These are phyloP conservation scores for Cruciata laevipes DNA, from an alignment of 257 asterid species.

Conservation along the genomic window DNA sequence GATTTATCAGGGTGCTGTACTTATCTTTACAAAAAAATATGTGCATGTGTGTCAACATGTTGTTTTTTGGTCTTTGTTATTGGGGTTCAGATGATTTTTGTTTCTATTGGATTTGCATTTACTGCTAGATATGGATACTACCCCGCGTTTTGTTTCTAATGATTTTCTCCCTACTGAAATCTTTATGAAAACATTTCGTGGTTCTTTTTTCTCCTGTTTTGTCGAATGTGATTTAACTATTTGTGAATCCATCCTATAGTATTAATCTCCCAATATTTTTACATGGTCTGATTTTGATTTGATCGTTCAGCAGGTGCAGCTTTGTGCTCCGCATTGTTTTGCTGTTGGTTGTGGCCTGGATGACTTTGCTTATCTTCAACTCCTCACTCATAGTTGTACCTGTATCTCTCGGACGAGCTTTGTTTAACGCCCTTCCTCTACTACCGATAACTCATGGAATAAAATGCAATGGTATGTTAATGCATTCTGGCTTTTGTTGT, in stretches of 20 bases:
- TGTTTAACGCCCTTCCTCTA: conserved; percentile 76
- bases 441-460: conserved; percentile 90
- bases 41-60: not conserved
- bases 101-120: not conserved
- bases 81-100: not conserved
- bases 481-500: conserved; percentile 1
- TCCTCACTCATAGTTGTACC: conserved; percentile 84
- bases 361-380: conserved; percentile 79
- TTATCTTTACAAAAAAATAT: not conserved
- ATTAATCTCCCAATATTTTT: conserved; percentile 19
- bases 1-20: not conserved
- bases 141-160: not conserved
- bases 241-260: not conserved
- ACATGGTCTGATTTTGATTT: conserved; percentile 25
- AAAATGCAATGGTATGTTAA: conserved; percentile 78
- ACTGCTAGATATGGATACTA: not conserved
- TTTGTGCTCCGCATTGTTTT: conserved; percentile 82
- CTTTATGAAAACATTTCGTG: not conserved
- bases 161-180: not conserved
- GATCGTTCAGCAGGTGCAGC: conserved; percentile 70
- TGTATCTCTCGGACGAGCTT: conserved; percentile 75
- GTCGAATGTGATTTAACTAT: not conserved
- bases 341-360: conserved; percentile 87
- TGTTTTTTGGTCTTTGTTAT: not conserved
- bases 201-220: not conserved